Evolutionary conservation across 257 asterid genomes (phyloP), one percentile per base, ranked within the genome.

Genomic region (Jacaranda mimosifolia): DNA sequence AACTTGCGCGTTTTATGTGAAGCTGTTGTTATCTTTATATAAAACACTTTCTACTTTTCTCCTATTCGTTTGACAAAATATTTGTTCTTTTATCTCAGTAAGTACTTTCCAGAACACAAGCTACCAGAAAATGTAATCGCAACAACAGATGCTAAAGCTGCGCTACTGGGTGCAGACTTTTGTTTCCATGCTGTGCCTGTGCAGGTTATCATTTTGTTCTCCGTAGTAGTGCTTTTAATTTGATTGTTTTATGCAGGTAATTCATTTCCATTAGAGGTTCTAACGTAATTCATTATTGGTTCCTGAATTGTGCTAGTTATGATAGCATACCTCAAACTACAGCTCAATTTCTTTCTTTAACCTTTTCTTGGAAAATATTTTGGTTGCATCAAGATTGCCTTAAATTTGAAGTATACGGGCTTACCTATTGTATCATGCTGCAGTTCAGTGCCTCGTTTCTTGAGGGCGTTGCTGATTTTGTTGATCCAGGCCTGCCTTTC

Each of bases 161-260:
- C 98, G 83, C 81, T 94, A 58, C 84, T 68, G 72, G 90, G 87
- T 87, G 97, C 97, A 19, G 90, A 94, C 79, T 94, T 91, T 84
- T 94, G 98, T 86, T 90, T 91, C 83, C 97, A 94, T 82, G 97
- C 98, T 12, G 98, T 94, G 68, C 98, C 98, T 57, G 97, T 94
- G 66, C 97, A 91, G 97, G 98, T 93, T 48, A 3, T 14, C 55
- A 7, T 6, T 8, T 7, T 48, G 2, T 64, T 36, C 32, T 26
- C 32, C 32, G 2, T 26, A 26, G 32, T 26, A 26, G 32, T 26
- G 32, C 32, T 26, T 26, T 26, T 0, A 26, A 26, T 26, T 26
- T 26, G 32, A 26, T 26, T 26, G 32, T 26, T 26, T 26, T 26
- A 26, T 26, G 32, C 63, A 6, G 48, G 55, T 10, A 42, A 19